Base-by-base conservation (phyloP, 495 filamentous ascomycete species). In the Daldinia caldariorum region DNA sequence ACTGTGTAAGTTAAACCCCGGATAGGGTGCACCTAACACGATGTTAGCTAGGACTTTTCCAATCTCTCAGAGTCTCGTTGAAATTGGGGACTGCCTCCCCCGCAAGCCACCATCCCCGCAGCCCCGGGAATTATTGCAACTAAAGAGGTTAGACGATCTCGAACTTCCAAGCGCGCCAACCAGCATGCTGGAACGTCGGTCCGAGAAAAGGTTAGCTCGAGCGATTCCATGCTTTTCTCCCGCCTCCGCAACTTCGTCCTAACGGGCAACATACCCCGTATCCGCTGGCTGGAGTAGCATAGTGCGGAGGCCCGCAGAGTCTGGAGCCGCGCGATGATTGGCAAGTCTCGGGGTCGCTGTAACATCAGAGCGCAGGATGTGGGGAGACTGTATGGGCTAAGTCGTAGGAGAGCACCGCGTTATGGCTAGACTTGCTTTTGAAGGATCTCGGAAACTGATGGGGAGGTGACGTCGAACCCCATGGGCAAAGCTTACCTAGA, bases 401-500 rank as follows among this genome's bases (percentile, higher is more conserved):
- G 61, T 13, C 55, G 47, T 60, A 49, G 34, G 55, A 64, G 60
- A 50, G 29, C 22, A 34, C 34, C 49, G 41, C 41, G 41, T 16
- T 45, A 45, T 66, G 57, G 61, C 8, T 53, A 35, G 58, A 29
- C 62, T 66, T 62, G 58, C 13, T n/a, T 31, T 38, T 10, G 65
- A 68, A 72, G 64, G 70, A 68, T 72, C 64, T 68, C 26, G 49
- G 50, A 41, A 53, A 47, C 50, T 32, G 10, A 58, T 8, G 34
- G 61, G 53, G 58, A 72, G 62, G 70, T 68, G 65, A 72, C 61
- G 65, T 68, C 61, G 56, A 63, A 43, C 57, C 60, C 64, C 67
- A 72, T 43, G 34, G 54, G 50, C 16, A 54, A 54, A 66, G 58
- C 55, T 69, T 26, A 63, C 66, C 61, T 54, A 16, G 60, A 61